Conservation (phyloP, 2,329 filamentous ascomycete species). For the Cladosporium oxysporum region DNA sequence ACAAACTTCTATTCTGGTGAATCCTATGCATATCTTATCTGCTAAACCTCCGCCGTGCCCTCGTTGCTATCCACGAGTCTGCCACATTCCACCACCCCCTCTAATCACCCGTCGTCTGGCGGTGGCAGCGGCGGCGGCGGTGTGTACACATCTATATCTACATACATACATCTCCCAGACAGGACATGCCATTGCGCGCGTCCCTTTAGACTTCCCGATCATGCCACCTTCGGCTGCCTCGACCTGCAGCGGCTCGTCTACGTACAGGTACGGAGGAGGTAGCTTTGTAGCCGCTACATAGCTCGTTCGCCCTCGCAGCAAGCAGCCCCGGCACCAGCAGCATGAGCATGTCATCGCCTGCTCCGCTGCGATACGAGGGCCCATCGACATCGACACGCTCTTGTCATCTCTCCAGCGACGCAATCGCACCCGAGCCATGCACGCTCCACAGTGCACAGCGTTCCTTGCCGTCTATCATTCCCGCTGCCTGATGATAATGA, state of each 20-base stretch:
- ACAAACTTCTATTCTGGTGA: not conserved
- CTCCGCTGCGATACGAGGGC: conserved; percentile 12
- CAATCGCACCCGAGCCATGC: not conserved
- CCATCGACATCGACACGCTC: conserved; percentile 8
- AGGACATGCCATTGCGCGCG: not conserved
- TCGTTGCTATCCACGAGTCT: not conserved
- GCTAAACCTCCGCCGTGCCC: not conserved
- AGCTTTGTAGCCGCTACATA: not conserved
- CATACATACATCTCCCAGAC: not conserved
- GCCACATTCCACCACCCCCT: conserved; percentile 8
- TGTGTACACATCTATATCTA: not conserved
- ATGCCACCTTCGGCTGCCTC: conserved; percentile 7
- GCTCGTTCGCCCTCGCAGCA: conserved; percentile 2
- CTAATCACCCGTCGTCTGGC: not conserved
- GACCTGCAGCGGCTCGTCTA: conserved; percentile 6
- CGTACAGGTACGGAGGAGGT: conserved; percentile 1
- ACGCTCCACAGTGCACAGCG: conserved; percentile 1
- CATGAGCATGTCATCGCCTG: conserved; percentile 11
- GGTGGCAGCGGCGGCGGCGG: not conserved
- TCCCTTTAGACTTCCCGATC: conserved; percentile 15
- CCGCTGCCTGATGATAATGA: not conserved
- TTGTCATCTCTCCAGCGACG: not conserved
- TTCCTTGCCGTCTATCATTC: not conserved
- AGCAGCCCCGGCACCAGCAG: conserved; percentile 3
- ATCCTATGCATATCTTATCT: not conserved